phyloP scores from a whole-genome alignment of 305 asterid species.

The Fraxinus dipetala region DNA sequence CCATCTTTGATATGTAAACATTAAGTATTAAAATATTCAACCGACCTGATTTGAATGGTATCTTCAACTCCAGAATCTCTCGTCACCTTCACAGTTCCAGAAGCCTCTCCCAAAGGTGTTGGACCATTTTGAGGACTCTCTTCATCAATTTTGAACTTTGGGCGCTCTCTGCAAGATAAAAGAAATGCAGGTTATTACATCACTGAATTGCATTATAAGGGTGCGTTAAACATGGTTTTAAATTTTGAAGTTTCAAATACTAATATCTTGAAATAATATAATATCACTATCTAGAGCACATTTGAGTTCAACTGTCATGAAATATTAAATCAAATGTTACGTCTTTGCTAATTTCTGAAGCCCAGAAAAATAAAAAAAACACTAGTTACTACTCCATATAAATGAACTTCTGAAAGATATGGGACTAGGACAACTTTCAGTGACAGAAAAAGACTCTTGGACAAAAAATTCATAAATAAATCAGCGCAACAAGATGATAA shows the following conservation, averaged over 20 bases:
- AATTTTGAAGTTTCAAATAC: neutral
- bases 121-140: constrained; percentile 53
- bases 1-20: constrained; percentile 9
- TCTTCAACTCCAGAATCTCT: constrained; percentile 56
- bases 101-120: constrained; percentile 60
- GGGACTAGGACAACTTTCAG: neutral
- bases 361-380: neutral
- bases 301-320: neutral
- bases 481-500: constrained; percentile 19
- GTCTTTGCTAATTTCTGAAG: neutral
- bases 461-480: constrained; percentile 21
- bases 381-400: neutral
- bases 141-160: constrained; percentile 65
- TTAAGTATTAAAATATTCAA: constrained; percentile 27
- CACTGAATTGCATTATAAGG: neutral
- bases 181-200: constrained; percentile 20
- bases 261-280: constrained; percentile 21
- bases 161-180: constrained; percentile 57
- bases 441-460: neutral
- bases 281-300: constrained; percentile 22
- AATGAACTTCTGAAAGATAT: neutral
- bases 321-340: neutral
- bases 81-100: constrained; percentile 70
- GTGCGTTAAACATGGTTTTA: neutral
- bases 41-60: constrained; percentile 55